Conservation (phyloP, 768 basidiomycete species). For the Amanita muscaria region DNA sequence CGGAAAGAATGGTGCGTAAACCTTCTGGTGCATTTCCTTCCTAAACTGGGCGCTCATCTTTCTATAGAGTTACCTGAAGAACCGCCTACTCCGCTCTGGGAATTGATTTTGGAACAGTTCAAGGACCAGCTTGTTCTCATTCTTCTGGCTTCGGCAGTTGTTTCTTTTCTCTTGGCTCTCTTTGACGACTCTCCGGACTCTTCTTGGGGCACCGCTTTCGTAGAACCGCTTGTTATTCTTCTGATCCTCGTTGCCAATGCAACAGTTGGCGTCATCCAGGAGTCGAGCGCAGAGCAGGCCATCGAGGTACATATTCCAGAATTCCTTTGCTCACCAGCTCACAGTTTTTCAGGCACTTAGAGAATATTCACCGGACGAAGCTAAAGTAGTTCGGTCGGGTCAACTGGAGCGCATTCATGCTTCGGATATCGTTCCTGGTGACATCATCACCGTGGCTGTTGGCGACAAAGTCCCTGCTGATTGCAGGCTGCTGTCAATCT, state of each 20-base stretch:
- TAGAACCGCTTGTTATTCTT: slow-evolving; percentile 91
- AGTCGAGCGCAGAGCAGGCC: slow-evolving; percentile 91
- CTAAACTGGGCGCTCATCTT: slow-evolving; percentile 8
- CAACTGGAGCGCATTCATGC: slow-evolving; percentile 70
- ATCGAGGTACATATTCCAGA: slow-evolving; percentile 70
- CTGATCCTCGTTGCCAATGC: slow-evolving; percentile 96
- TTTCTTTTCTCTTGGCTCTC: slow-evolving; percentile 88
- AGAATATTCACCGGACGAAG: slow-evolving; percentile 96
- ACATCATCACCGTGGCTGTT: slow-evolving; percentile 84
- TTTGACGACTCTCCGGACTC: slow-evolving; percentile 71
- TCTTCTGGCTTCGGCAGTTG: slow-evolving; percentile 84
- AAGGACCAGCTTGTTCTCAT: slow-evolving; percentile 98
- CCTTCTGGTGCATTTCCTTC: background rate
- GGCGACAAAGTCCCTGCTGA: slow-evolving; percentile 96
- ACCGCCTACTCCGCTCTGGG: slow-evolving; percentile 84
- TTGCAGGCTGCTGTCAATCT: slow-evolving; percentile 80
- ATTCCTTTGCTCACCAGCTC: slow-evolving; percentile 3
- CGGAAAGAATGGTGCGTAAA: slow-evolving; percentile 70
- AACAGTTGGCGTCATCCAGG: slow-evolving; percentile 95
- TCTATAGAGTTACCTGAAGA: slow-evolving; percentile 76
- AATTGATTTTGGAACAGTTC: slow-evolving; percentile 97
- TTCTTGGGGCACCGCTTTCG: slow-evolving; percentile 74
- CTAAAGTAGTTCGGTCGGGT: slow-evolving; percentile 76
- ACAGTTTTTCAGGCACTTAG: slow-evolving; percentile 65
- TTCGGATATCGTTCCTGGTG: slow-evolving; percentile 87